Evolutionary conservation across 2,329 filamentous ascomycete genomes (phyloP).

Genomic region (Neonectria punicea): DNA sequence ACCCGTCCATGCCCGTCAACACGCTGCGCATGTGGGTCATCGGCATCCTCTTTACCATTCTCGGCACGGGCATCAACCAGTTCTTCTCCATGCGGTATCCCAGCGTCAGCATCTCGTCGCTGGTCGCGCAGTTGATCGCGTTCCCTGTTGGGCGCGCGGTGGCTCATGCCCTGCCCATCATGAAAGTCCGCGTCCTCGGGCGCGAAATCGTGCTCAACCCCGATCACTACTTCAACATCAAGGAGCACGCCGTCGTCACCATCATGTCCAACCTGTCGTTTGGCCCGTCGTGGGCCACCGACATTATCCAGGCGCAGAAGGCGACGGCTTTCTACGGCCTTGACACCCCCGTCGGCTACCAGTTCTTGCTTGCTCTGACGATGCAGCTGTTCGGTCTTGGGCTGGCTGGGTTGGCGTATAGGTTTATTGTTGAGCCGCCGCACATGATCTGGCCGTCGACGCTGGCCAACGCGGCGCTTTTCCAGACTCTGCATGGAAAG

Average conservation of each 20-base stretch:
- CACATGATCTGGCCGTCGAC: constrained; percentile 52
- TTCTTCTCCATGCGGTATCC: constrained; percentile 60
- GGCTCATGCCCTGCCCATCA: constrained; percentile 52
- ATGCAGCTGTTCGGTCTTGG: constrained; percentile 53
- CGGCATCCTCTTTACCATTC: constrained; percentile 56
- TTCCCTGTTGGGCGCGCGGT: constrained; percentile 54
- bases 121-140: constrained; percentile 57
- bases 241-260: constrained; percentile 57
- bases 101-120: constrained; percentile 55
- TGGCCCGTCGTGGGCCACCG: constrained; percentile 55
- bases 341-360: constrained; percentile 50
- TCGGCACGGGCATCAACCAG: constrained; percentile 59
- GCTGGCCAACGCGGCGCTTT: constrained; percentile 51
- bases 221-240: constrained; percentile 56
- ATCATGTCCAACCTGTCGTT: constrained; percentile 62
- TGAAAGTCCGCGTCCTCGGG: constrained; percentile 36
- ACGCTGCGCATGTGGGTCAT: constrained; percentile 57
- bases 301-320: constrained; percentile 55
- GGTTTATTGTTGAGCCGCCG: constrained; percentile 52
- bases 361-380: constrained; percentile 50
- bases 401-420: constrained; percentile 49
- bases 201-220: constrained; percentile 49
- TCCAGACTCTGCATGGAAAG: constrained; percentile 51
- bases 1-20: constrained; percentile 35
- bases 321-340: constrained; percentile 51